These are phyloP conservation scores for Camelina neglecta DNA, from an alignment of 345 rosid species.

Conservation along the genomic window DNA sequence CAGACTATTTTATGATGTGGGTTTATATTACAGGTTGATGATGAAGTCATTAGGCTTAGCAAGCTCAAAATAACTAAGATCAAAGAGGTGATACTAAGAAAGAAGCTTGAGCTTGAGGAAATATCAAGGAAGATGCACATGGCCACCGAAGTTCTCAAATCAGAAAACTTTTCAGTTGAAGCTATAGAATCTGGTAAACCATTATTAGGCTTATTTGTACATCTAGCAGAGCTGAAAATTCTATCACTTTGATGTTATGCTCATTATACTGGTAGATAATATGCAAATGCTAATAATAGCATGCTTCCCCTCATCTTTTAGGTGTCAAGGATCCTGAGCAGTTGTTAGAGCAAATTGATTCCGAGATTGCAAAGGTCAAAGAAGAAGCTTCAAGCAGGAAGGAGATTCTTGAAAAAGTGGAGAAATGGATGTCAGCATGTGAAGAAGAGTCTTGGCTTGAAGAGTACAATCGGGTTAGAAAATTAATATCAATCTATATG, in stretches of 20 bases:
- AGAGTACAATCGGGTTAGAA: constrained; percentile 68
- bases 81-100: constrained; percentile 71
- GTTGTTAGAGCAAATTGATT: constrained; percentile 63
- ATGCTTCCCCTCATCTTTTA: constrained; percentile 30
- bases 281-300: background rate
- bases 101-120: constrained; percentile 71
- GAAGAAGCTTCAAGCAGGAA: constrained; percentile 70
- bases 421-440: constrained; percentile 73
- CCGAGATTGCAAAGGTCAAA: constrained; percentile 64
- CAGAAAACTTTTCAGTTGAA: constrained; percentile 52
- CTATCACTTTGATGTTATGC: background rate
- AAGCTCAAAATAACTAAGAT: constrained; percentile 64
- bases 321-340: constrained; percentile 57
- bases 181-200: constrained; percentile 60
- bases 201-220: background rate
- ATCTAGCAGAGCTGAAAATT: background rate
- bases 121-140: constrained; percentile 70
- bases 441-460: constrained; percentile 86
- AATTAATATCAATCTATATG: background rate
- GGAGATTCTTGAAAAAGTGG: constrained; percentile 74
- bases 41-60: constrained; percentile 64
- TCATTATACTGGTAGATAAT: constrained; percentile 7
- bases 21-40: constrained; percentile 56
- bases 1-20: background rate
- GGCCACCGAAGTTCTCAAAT: constrained; percentile 48